Conservation (phyloP, 495 filamentous ascomycete species). For the Hypoxylon crocopeplum region DNA sequence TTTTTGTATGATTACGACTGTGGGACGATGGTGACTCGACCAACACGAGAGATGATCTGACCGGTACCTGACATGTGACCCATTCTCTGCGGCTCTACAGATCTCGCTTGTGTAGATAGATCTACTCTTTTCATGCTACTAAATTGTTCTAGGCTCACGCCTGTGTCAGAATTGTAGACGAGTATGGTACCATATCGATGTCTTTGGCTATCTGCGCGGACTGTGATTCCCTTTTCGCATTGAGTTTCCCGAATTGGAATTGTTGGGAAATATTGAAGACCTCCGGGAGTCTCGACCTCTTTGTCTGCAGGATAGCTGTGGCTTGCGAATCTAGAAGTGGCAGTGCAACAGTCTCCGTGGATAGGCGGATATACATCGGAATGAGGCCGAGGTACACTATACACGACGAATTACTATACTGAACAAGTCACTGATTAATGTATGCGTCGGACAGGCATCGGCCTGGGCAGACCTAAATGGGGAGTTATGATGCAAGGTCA, state of each 20-base stretch:
- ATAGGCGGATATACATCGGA: slow-evolving; percentile 25
- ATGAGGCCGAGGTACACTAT: background rate
- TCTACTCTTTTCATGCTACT: slow-evolving; percentile 16
- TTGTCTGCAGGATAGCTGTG: slow-evolving; percentile 23
- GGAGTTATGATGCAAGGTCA: slow-evolving; percentile 25
- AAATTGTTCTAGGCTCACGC: slow-evolving; percentile 22
- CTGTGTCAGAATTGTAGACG: slow-evolving; percentile 2
- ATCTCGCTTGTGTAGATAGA: slow-evolving; percentile 22
- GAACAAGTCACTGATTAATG: too few species aligned
- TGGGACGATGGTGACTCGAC: slow-evolving; percentile 34
- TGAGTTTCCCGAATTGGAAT: slow-evolving; percentile 12
- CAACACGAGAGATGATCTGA: slow-evolving; percentile 38
- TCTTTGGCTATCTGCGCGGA: too few species aligned
- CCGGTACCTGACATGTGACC: slow-evolving; percentile 37
- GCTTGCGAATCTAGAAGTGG: slow-evolving; percentile 33
- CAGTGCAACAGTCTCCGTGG: slow-evolving; percentile 28
- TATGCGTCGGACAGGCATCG: slow-evolving; percentile 21
- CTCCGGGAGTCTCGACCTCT: slow-evolving; percentile 18
- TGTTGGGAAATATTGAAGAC: background rate
- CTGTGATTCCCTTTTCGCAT: slow-evolving; percentile 8
- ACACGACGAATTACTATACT: too few species aligned
- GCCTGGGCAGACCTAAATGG: slow-evolving; percentile 13
- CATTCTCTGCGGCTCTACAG: slow-evolving; percentile 5
- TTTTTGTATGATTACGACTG: slow-evolving; percentile 19
- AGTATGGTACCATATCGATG: too few species aligned